Evolutionary conservation across 1,284 basidiomycete species (phyloP).

Genomic region (Ganoderma multipileum): DNA sequence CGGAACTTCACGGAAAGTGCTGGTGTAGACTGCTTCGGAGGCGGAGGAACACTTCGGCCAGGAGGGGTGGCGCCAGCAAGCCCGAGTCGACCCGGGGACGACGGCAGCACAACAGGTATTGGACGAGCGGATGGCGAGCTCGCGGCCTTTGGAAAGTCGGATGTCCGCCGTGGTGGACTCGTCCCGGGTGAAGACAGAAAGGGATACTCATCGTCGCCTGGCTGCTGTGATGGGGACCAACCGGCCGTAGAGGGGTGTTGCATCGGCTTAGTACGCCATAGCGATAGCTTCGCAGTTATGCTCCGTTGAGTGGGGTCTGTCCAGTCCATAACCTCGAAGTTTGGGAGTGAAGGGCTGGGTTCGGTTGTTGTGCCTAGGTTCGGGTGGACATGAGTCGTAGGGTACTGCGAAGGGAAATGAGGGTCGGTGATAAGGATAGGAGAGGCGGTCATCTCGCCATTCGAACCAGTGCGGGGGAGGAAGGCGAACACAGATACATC

Average conservation of each 20-base stretch:
- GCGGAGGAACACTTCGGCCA: slow-evolving; percentile 10
- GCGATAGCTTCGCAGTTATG: slow-evolving; percentile 59
- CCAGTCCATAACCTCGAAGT: slow-evolving; percentile 70
- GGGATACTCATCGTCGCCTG: slow-evolving; percentile 8
- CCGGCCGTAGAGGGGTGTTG: slow-evolving; percentile 23
- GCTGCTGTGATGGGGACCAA: slow-evolving; percentile 4
- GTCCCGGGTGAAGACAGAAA: slow-evolving; percentile 6
- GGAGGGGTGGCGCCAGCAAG: slow-evolving; percentile 27
- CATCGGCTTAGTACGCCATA: slow-evolving; percentile 59
- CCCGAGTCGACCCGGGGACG: slow-evolving; percentile 31
- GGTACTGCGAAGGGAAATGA: slow-evolving; percentile 59
- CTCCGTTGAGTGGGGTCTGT: slow-evolving; percentile 50
- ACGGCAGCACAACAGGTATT: slow-evolving; percentile 21
- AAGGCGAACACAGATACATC: slow-evolving; percentile 65
- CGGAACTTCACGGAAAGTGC: slow-evolving; percentile 34
- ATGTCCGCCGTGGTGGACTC: slow-evolving; percentile 15
- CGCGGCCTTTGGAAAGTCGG: slow-evolving; percentile 13
- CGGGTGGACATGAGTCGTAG: slow-evolving; percentile 50
- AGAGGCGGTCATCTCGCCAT: slow-evolving; percentile 42
- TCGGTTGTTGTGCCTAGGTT: slow-evolving; percentile 28
- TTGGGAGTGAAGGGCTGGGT: slow-evolving; percentile 48
- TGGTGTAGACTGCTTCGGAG: slow-evolving; percentile 18
- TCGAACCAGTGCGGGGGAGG: slow-evolving; percentile 28
- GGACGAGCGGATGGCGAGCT: slow-evolving; percentile 20
- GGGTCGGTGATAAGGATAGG: slow-evolving; percentile 74